Base-by-base conservation (phyloP, 306 rosid genomes). In the Mimosa bimucronata region DNA sequence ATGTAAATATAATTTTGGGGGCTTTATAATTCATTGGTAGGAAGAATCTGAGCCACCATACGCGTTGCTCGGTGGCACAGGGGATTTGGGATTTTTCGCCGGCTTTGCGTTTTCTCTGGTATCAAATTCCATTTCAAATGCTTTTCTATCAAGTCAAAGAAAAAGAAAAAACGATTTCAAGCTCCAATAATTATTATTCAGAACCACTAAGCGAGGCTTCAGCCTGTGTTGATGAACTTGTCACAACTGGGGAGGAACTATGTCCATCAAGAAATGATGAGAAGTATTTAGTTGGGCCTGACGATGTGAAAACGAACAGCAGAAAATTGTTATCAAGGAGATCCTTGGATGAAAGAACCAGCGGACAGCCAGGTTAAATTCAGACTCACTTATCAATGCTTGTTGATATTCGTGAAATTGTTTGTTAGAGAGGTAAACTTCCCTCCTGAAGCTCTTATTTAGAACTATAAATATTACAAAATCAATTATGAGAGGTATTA, bases 191-290 rank as follows among this genome's bases (percentile, higher is more conserved):
- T 83, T 97, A 95, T 5, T 85, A 78, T 60, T 93, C 94, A 3
- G 99, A 91, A 85, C 90, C 96, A 26, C 94, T 87, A 83, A 91
- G 96, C n/a, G 98, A 92, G 29, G 90, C 92, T 82, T 95, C 98
- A 38, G 79, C 84, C 3, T 84, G 91, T 55, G 98, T n/a, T n/a
- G n/a, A 95, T 79, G 99, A 93, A 23, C 76, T 46, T 26, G 82
- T 48, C 29, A 73, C 86, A 41, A 78, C 86, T 19, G 79, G 89
- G 19, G 99, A 95, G 23, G 97, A 93, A 74, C 82, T 91, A 45
- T 77, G 85, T 87, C 86, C 80, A 19, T 42, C 88, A 3, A 26
- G 71, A 44, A 69, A 66, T 29, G 97, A 88, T 46, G 84, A 87
- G 82, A 92, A 83, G 84, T 6, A 85, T 76, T 82, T 62, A 60